Evolutionary conservation across 495 filamentous ascomycete species (phyloP).

Genomic region (Aspergillus asperescens): DNA sequence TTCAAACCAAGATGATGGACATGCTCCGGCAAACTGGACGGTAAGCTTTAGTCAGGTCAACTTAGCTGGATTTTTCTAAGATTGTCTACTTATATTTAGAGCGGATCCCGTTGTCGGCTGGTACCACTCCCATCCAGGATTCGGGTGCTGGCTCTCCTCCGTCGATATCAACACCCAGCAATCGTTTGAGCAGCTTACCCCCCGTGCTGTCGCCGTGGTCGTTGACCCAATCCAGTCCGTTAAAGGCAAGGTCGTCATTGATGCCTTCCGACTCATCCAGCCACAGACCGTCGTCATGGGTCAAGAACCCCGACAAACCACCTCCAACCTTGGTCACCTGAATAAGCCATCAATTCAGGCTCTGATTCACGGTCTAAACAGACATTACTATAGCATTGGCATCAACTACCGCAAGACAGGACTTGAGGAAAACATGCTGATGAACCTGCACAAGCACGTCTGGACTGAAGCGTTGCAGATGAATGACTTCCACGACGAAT

Average conservation of each 20-base stretch:
- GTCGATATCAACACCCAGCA: slow-evolving; percentile 99
- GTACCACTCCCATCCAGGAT: slow-evolving; percentile 99
- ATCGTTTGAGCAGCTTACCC: slow-evolving; percentile 95
- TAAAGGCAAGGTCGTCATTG: slow-evolving; percentile 98
- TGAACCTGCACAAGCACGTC: slow-evolving; percentile 98
- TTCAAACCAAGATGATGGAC: slow-evolving; percentile 99
- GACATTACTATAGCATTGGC: slow-evolving; percentile 97
- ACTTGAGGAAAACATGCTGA: slow-evolving; percentile 97
- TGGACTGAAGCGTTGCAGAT: slow-evolving; percentile 98
- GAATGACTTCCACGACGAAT: slow-evolving; percentile 89
- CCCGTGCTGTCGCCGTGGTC: slow-evolving; percentile 93
- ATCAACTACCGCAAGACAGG: slow-evolving; percentile 98
- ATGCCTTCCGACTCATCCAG: slow-evolving; percentile 98
- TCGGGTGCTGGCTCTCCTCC: slow-evolving; percentile 97
- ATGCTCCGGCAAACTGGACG: slow-evolving; percentile 95
- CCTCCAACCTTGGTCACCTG: slow-evolving; percentile 93
- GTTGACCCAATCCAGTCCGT: slow-evolving; percentile 98
- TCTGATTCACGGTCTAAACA: slow-evolving; percentile 95
- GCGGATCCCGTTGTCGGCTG: slow-evolving; percentile 96
- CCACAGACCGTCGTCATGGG: slow-evolving; percentile 98
- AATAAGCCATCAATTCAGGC: slow-evolving; percentile 99
- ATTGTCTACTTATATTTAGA: slow-evolving; percentile 37
- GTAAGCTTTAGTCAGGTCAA: slow-evolving; percentile 44
- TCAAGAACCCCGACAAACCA: slow-evolving; percentile 96
- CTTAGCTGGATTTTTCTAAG: background rate